Evolutionary conservation across 192 early-diverging fungal genomes (phyloP), one percentile per base, ranked within the genome.

Genomic region (Coemansia sp.): DNA sequence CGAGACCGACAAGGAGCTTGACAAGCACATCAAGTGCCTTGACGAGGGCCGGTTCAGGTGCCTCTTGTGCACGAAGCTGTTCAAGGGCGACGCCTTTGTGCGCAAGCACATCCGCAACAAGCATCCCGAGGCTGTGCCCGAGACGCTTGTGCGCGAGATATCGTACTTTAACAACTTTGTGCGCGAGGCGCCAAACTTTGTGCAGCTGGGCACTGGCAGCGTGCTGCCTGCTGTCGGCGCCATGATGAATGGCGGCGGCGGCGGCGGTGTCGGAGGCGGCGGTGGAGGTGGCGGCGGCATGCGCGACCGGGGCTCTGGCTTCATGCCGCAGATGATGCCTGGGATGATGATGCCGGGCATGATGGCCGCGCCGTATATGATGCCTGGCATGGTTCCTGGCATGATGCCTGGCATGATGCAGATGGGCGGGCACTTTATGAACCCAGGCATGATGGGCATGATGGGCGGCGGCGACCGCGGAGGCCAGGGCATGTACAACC

Each of bases 91-190:
- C 36, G 91, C 92, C 63, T 99, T 94, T 89, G 94, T 98, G 22
- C 87, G 86, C 74, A 99, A 99, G 79, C 97, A 99, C 68, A 92
- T 99, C 68, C 70, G 86, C 64, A 87, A 86, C 60, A 99, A 99
- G 80, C 97, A 99, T 73, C 84, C 89, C 12, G 89, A 91, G 31
- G 84, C 66, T 2, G 71, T 82, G 9, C 68, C 88, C 54, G 89
- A 88, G 45, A 67, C 69, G 45, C 63, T 90, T 22, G 84, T 85
- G 65, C 75, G 81, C 40, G 93, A 96, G 72, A 78, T 91, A 19
- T 82, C 76, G 8, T 92, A 89, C 58, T 96, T 91, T 71, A 97
- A 99, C 81, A 92, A 89, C 74, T 97, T 92, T 81, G 91, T 95
- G 29, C 70, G 87, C 62, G 96, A 99, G 67, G 89, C 91, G 4